Percentiles rank a stretch among this genome's conserved stretches.
phyloP scores from a whole-genome alignment of 2,329 filamentous ascomycete genomes.

The Seiridium cupressi region DNA sequence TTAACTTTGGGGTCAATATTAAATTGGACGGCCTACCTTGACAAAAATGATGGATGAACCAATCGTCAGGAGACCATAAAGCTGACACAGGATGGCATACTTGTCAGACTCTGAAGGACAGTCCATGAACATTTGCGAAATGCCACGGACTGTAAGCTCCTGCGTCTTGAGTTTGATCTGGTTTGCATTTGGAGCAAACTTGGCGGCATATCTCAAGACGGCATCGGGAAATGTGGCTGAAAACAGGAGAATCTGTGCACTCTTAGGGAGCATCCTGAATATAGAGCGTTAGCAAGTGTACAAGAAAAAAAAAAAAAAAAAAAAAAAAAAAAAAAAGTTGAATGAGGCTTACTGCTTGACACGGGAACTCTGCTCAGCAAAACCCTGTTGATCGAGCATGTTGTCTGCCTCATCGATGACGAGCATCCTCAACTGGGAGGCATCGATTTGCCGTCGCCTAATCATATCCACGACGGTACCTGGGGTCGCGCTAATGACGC shows the following conservation, averaged over 20 bases:
- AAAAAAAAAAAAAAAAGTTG: not conserved
- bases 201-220: conserved; percentile 78
- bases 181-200: conserved; percentile 84
- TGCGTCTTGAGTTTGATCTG: conserved; percentile 84
- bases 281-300: conserved; percentile 26
- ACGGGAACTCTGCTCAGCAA: conserved; percentile 91
- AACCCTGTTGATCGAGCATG: conserved; percentile 93
- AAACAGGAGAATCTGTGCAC: conserved; percentile 88
- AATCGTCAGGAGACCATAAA: conserved; percentile 95
- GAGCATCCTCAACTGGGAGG: conserved; percentile 71
- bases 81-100: conserved; percentile 83
- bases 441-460: conserved; percentile 71
- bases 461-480: conserved; percentile 90
- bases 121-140: conserved; percentile 97
- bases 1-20: not conserved
- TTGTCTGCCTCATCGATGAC: conserved; percentile 98
- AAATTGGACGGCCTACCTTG: conserved; percentile 54
- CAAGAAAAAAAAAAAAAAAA: not conserved
- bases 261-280: conserved; percentile 66
- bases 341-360: conserved; percentile 74
- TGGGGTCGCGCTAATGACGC: conserved; percentile 88
- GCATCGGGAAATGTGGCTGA: conserved; percentile 90
- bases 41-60: conserved; percentile 98
- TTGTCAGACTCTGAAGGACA: conserved; percentile 80
- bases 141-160: conserved; percentile 93